phyloP scores from a whole-genome alignment of 768 basidiomycete species.

The Collybia nuda region DNA sequence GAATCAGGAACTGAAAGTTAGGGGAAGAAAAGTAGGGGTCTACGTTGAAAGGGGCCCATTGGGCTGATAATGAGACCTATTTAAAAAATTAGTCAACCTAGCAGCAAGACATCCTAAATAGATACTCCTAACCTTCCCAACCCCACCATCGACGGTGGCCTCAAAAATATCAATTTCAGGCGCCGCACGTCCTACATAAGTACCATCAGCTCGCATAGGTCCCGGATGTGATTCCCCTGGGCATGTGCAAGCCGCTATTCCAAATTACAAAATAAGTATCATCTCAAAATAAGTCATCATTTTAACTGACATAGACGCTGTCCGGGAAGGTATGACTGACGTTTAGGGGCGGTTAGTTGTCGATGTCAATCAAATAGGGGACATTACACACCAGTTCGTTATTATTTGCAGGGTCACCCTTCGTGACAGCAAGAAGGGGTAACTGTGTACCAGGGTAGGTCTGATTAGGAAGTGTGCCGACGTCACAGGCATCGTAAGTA shows the following conservation, averaged over 20 bases:
- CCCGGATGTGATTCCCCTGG: constrained; percentile 43
- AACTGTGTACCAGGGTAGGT: constrained; percentile 53
- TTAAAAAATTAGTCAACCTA: constrained; percentile 8
- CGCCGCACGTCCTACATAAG: constrained; percentile 61
- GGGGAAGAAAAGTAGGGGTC: constrained; percentile 30
- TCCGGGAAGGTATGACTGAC: constrained; percentile 71
- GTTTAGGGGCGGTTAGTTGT: neutral
- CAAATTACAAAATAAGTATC: neutral
- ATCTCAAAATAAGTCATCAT: neutral
- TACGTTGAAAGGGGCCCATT: constrained; percentile 65
- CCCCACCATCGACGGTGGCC: constrained; percentile 34
- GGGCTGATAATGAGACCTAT: constrained; percentile 51
- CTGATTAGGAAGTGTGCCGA: constrained; percentile 81
- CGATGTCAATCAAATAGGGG: neutral
- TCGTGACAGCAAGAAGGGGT: constrained; percentile 45
- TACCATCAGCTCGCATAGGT: constrained; percentile 43
- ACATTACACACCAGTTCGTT: constrained; percentile 30
- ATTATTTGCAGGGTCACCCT: constrained; percentile 42
- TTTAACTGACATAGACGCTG: constrained; percentile 34
- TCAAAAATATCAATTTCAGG: constrained; percentile 77
- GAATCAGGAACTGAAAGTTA: constrained; percentile 18
- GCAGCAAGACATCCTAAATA: neutral
- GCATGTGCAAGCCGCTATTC: constrained; percentile 39
- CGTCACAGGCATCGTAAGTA: constrained; percentile 72
- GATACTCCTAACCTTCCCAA: constrained; percentile 20